Evolutionary conservation across 2,329 filamentous ascomycete genomes (phyloP).

Genomic region (Pyricularia sp.): DNA sequence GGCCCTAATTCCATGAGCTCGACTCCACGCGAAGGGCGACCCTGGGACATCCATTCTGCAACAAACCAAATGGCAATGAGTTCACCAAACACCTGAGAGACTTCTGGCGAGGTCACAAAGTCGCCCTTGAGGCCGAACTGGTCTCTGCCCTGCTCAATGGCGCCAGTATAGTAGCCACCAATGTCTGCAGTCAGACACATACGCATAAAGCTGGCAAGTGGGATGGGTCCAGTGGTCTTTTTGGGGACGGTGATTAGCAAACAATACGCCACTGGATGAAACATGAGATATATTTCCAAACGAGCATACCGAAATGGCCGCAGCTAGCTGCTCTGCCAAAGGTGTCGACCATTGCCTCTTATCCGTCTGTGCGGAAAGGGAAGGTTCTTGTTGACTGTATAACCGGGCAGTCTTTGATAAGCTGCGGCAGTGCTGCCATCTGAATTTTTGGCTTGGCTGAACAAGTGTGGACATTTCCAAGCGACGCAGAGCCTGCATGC

Average conservation of each 20-base stretch:
- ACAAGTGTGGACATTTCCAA: not conserved
- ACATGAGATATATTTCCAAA: not conserved
- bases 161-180: slow-evolving; percentile 86
- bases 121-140: slow-evolving; percentile 90
- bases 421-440: slow-evolving; percentile 8
- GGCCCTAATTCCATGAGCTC: slow-evolving; percentile 91
- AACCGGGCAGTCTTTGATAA: slow-evolving; percentile 16
- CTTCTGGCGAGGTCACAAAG: slow-evolving; percentile 94
- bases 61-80: slow-evolving; percentile 90
- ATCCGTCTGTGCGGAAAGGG: not conserved
- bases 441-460: not conserved
- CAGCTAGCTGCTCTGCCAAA: slow-evolving; percentile 71
- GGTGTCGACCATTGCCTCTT: slow-evolving; percentile 78
- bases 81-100: slow-evolving; percentile 94
- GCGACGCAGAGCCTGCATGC: not conserved
- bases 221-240: slow-evolving; percentile 69
- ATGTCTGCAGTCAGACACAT: slow-evolving; percentile 89
- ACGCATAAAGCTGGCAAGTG: slow-evolving; percentile 91
- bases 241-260: not conserved
- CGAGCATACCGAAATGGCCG: slow-evolving; percentile 66
- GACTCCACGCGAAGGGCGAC: slow-evolving; percentile 56
- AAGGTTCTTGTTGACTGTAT: slow-evolving; percentile 12
- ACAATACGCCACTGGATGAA: not conserved
- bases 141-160: slow-evolving; percentile 54
- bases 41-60: slow-evolving; percentile 92